Percentiles rank a stretch among this genome's conserved stretches.
phyloP scores from a whole-genome alignment of 1,139 yeast genomes.

The Dujonia santamariae region DNA sequence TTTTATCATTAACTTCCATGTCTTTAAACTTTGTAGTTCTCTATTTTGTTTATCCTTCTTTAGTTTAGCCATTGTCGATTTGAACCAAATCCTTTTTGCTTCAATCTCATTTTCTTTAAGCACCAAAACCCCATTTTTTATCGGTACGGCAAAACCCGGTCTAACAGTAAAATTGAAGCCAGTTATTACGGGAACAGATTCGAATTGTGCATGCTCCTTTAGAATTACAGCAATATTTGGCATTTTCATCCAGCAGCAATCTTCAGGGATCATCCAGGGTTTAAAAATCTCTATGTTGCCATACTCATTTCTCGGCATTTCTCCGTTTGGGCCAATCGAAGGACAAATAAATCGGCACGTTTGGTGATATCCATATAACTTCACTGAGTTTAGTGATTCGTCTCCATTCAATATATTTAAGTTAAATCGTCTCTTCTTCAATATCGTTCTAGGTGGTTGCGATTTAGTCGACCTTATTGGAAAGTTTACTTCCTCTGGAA shows the following conservation, averaged over 20 bases:
- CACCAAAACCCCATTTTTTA: slow-evolving; percentile 29
- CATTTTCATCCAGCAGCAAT: slow-evolving; percentile 28
- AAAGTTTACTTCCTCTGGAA: slow-evolving; percentile 15
- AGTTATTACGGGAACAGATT: slow-evolving; percentile 33
- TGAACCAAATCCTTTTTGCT: slow-evolving; percentile 29
- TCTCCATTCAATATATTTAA: slow-evolving; percentile 16
- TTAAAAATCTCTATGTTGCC: slow-evolving; percentile 36
- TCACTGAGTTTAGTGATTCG: slow-evolving; percentile 21
- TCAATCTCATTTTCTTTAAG: slow-evolving; percentile 14
- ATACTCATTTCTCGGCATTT: slow-evolving; percentile 29
- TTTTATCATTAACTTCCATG: slow-evolving; percentile 23
- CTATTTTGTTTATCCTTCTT: slow-evolving; percentile 7
- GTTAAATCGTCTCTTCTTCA: slow-evolving; percentile 19
- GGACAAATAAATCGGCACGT: slow-evolving; percentile 30
- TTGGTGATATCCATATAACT: slow-evolving; percentile 26
- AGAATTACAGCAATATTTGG: slow-evolving; percentile 19
- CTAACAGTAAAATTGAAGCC: slow-evolving; percentile 29
- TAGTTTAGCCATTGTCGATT: slow-evolving; percentile 18
- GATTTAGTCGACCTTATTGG: slow-evolving; percentile 23
- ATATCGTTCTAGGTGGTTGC: slow-evolving; percentile 23
- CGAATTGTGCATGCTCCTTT: slow-evolving; percentile 10
- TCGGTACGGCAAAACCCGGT: slow-evolving; percentile 28
- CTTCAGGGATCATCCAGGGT: slow-evolving; percentile 31
- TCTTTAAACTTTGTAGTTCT: slow-evolving; percentile 9
- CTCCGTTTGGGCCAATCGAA: slow-evolving; percentile 15